Conservation (phyloP, 129 eudicot genomes). For the Centaurea solstitialis region DNA sequence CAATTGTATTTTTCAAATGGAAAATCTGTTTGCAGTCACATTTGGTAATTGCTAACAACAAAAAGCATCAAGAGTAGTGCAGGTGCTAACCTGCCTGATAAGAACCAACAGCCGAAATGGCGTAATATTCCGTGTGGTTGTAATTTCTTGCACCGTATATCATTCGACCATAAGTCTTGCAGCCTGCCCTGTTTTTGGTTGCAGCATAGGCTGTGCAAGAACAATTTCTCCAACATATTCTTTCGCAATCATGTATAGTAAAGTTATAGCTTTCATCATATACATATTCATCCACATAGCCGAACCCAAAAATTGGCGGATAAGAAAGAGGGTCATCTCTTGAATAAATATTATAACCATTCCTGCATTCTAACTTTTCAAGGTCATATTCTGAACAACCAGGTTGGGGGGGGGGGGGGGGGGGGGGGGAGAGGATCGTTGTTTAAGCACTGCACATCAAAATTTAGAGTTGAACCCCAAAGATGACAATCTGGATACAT, state of each 20-base stretch:
- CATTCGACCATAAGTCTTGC: slow-evolving; percentile 31
- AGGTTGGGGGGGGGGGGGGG: slow-evolving; percentile 25
- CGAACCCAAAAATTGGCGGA: too few relatives aligned
- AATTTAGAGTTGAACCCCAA: neutral
- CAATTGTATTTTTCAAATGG: neutral
- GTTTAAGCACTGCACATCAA: neutral
- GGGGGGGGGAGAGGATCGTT: too few relatives aligned
- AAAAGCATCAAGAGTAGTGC: too few relatives aligned
- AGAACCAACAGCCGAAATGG: too few relatives aligned
- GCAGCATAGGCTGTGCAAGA: slow-evolving; percentile 35
- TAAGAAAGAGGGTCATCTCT: too few relatives aligned
- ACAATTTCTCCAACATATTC: slow-evolving; percentile 34
- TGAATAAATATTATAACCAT: neutral
- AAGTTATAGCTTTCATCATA: slow-evolving; percentile 31
- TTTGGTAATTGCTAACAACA: neutral
- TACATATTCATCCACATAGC: slow-evolving; percentile 15
- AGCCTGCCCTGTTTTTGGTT: slow-evolving; percentile 18
- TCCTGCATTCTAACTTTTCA: slow-evolving; percentile 30
- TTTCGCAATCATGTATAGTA: slow-evolving; percentile 36
- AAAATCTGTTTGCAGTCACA: neutral
- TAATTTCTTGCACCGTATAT: slow-evolving; percentile 14
- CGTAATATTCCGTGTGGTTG: neutral
- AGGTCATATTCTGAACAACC: slow-evolving; percentile 1
- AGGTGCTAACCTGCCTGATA: neutral
- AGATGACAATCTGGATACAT: slow-evolving; percentile 19